Base-by-base conservation (phyloP, 129 eudicot species). In the Flaveria bidentis region DNA sequence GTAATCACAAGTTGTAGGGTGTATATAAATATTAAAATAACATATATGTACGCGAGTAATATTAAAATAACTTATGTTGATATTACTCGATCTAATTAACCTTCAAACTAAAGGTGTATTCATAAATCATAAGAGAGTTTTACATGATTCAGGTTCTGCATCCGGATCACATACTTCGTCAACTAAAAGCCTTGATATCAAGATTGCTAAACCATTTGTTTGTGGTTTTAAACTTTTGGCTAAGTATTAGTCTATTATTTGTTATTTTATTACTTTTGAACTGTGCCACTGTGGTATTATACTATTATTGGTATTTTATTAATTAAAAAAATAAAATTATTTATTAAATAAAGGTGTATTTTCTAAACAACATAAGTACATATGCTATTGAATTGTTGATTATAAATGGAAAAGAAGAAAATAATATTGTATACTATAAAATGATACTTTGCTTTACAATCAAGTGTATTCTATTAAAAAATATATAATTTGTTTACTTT, bases 381-480 rank as follows among this genome's bases (percentile, higher is more conserved):
- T 73, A 45, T 55, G 55, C 33, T 22, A 33, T 42, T 58, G 33
- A 15, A 41, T 56, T 76, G 12, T 17, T 73, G 52, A 16, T 49
- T 3, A 26, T 22, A 30, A 18, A 3, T 44, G n/a, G 12, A 7
- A 63, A 62, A 41, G 51, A 18, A 17, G 20, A 12, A 25, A 56
- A 4, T 1, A 10, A 17, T 76, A 50, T 33, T 30, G 64, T 66
- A 50, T 66, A 50, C 25, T 52, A 52, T 66, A 15, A 16, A 65
- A 76, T 66, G 80, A 71, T 65, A 76, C 80, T 66, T 76, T 66
- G 73, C 80, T 76, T 58, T 58, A 60, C 18, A 41, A 74, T 58
- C 69, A 44, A 45, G 61, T 61, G 71, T 74, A 46, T 46, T 60
- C 47, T 61, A 22, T 77, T 75, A 78, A 71, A 71, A 71, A 71